Percentiles rank a stretch among this genome's conserved stretches.
These are phyloP conservation scores for Claviceps arundinis DNA, from an alignment of 2,329 filamentous ascomycete genomes.

Conservation along the genomic window DNA sequence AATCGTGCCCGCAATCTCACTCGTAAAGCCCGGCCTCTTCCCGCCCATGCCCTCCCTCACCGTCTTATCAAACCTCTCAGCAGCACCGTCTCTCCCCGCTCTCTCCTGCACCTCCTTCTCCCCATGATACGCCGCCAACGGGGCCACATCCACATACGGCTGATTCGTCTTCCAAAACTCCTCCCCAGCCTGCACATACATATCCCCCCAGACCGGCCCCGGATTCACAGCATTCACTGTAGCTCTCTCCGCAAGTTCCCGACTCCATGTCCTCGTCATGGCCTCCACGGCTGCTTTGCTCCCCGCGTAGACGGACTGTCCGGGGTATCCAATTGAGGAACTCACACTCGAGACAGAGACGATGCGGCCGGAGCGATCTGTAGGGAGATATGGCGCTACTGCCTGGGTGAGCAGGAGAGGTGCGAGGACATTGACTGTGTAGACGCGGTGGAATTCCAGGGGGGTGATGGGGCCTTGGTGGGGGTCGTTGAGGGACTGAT, in stretches of 20 bases:
- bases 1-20: constrained; percentile 55
- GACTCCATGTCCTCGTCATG: constrained; percentile 46
- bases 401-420: constrained; percentile 69
- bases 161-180: constrained; percentile 25
- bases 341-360: constrained; percentile 43
- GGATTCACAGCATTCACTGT: constrained; percentile 47
- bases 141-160: constrained; percentile 23
- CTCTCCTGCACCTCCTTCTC: constrained; percentile 17
- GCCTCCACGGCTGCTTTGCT: constrained; percentile 46
- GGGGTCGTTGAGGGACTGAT: constrained; percentile 46
- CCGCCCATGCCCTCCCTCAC: constrained; percentile 21
- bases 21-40: constrained; percentile 20
- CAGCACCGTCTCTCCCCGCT: constrained; percentile 19
- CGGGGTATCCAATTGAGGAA: constrained; percentile 38
- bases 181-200: constrained; percentile 30
- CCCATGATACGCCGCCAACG: constrained; percentile 21
- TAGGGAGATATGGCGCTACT: constrained; percentile 53
- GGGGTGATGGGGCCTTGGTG: constrained; percentile 38
- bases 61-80: constrained; percentile 19
- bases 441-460: constrained; percentile 57
- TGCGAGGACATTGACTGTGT: constrained; percentile 69
- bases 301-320: constrained; percentile 43
- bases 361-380: constrained; percentile 48
- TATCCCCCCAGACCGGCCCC: constrained; percentile 39
- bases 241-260: constrained; percentile 37